Conservation (phyloP, 2,329 filamentous ascomycete genomes). For the Fusarium ambrosium region DNA sequence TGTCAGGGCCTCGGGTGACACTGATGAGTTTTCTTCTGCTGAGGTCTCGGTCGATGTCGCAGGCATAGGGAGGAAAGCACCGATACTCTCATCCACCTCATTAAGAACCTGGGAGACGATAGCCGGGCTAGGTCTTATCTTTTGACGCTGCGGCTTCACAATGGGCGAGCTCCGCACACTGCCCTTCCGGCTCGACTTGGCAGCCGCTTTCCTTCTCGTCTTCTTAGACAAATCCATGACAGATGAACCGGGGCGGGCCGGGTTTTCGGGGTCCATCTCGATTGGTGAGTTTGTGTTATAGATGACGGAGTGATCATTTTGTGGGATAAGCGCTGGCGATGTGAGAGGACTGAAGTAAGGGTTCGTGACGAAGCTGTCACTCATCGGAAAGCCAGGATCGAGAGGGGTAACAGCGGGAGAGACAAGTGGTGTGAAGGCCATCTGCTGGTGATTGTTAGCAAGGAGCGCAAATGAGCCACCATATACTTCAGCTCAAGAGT, state of each 20-base stretch:
- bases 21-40: slow-evolving; percentile 72
- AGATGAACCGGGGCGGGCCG: slow-evolving; percentile 51
- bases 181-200: slow-evolving; percentile 65
- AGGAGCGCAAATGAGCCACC: neutral
- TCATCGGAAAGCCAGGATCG: slow-evolving; percentile 76
- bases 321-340: slow-evolving; percentile 81
- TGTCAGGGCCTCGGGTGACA: slow-evolving; percentile 73
- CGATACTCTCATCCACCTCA: slow-evolving; percentile 63
- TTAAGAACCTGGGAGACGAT: slow-evolving; percentile 69
- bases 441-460: slow-evolving; percentile 58
- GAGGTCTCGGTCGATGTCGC: slow-evolving; percentile 66
- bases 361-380: slow-evolving; percentile 67
- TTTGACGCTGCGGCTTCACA: slow-evolving; percentile 74
- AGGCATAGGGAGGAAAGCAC: slow-evolving; percentile 55
- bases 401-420: slow-evolving; percentile 88
- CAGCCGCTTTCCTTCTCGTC: slow-evolving; percentile 63
- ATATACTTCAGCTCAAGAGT: neutral
- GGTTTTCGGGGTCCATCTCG: slow-evolving; percentile 68
- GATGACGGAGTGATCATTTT: slow-evolving; percentile 38
- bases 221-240: slow-evolving; percentile 67
- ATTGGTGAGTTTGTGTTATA: slow-evolving; percentile 64
- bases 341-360: slow-evolving; percentile 88
- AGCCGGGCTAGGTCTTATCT: slow-evolving; percentile 64
- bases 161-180: slow-evolving; percentile 79
- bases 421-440: slow-evolving; percentile 84